phyloP scores from a whole-genome alignment of 2,329 filamentous ascomycete genomes.

The Gyromitra esculenta region DNA sequence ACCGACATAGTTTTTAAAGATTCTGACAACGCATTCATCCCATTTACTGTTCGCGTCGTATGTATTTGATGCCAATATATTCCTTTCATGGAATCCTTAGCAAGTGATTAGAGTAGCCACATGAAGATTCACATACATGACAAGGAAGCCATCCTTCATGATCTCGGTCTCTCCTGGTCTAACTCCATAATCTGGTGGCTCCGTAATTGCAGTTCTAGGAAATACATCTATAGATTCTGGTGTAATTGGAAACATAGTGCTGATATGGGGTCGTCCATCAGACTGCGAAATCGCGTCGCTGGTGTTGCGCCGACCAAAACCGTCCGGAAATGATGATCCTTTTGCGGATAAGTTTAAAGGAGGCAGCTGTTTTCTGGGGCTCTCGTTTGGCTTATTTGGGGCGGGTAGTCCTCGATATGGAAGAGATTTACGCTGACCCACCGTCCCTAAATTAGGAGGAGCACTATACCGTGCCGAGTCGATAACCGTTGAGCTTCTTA shows the following conservation, averaged over 20 bases:
- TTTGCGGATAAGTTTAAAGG: not conserved
- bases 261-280: too few relatives aligned
- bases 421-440: conserved; percentile 1
- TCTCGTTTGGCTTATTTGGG: not conserved
- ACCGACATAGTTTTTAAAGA: conserved; percentile 37
- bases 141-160: conserved; percentile 39
- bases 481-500: conserved; percentile 6
- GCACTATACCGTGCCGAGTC: not conserved
- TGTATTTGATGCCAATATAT: conserved; percentile 42
- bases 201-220: conserved; percentile 15
- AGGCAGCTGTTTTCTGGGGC: conserved; percentile 1
- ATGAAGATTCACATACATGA: conserved; percentile 31
- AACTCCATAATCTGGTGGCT: conserved; percentile 42
- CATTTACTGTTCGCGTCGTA: conserved; percentile 28
- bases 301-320: not conserved
- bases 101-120: not conserved
- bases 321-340: not conserved
- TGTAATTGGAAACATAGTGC: not conserved
- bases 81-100: conserved; percentile 1
- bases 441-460: not conserved
- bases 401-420: conserved; percentile 22
- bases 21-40: conserved; percentile 46
- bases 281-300: not conserved
- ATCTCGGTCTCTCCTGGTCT: conserved; percentile 46
- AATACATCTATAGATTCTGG: not conserved